Conservation (phyloP, 1,139 yeast genomes). For the Zygosaccharomyces pseudobailii region DNA sequence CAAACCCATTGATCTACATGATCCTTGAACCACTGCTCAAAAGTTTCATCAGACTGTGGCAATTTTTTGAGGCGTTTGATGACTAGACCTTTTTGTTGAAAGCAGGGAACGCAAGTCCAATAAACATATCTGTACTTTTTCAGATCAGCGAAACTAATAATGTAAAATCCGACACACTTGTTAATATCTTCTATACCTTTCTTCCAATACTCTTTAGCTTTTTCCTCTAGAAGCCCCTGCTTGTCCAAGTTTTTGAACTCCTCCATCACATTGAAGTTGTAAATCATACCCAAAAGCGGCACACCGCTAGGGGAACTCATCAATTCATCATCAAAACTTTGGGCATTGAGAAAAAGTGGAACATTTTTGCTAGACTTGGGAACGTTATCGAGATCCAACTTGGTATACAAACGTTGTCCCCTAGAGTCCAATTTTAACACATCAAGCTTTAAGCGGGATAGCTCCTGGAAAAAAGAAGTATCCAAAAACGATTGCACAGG, state of each 20-base stretch:
- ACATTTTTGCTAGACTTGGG: slow-evolving; percentile 38
- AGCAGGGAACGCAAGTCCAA: slow-evolving; percentile 81
- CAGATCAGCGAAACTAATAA: slow-evolving; percentile 78
- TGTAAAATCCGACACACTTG: slow-evolving; percentile 39
- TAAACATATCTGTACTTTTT: slow-evolving; percentile 83
- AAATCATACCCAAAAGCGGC: slow-evolving; percentile 22
- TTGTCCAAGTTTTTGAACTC: slow-evolving; percentile 72
- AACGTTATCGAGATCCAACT: slow-evolving; percentile 33
- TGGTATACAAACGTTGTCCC: slow-evolving; percentile 32
- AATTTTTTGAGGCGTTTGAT: slow-evolving; percentile 7
- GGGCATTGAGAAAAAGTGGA: slow-evolving; percentile 38
- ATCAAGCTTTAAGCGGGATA: slow-evolving; percentile 41
- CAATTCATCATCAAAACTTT: slow-evolving; percentile 34
- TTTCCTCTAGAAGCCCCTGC: slow-evolving; percentile 45
- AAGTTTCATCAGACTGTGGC: slow-evolving; percentile 5
- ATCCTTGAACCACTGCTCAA: slow-evolving; percentile 18
- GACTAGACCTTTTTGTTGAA: slow-evolving; percentile 42
- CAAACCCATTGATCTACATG: slow-evolving; percentile 29
- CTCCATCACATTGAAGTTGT: slow-evolving; percentile 76
- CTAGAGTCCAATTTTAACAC: slow-evolving; percentile 31
- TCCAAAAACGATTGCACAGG: slow-evolving; percentile 73
- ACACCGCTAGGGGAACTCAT: slow-evolving; percentile 2
- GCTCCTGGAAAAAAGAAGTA: slow-evolving; percentile 74
- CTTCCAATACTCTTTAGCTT: slow-evolving; percentile 38
- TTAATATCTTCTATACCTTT: slow-evolving; percentile 21